These are phyloP conservation scores for Neurospora discreta DNA, from an alignment of 495 filamentous ascomycete species.

Conservation along the genomic window DNA sequence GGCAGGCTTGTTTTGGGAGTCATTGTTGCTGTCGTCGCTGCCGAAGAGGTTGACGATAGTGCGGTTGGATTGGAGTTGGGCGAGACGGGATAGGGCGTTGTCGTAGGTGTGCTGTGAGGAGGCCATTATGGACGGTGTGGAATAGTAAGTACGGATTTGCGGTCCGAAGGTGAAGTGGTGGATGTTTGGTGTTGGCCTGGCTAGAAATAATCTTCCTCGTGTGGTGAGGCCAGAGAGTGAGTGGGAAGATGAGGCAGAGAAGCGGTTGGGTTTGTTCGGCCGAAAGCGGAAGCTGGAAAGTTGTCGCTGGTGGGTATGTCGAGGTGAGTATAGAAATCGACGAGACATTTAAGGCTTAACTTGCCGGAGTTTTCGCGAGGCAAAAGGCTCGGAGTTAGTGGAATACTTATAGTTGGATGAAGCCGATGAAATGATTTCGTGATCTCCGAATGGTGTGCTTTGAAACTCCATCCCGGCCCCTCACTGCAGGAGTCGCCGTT, in stretches of 20 bases:
- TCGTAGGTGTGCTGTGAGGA: conserved; percentile 17
- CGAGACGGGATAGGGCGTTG: conserved; percentile 40
- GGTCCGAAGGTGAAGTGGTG: neutral
- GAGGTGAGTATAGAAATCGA: neutral
- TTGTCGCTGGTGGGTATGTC: neutral
- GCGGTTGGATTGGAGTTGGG: conserved; percentile 67
- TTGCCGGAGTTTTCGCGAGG: neutral
- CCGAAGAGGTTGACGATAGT: conserved; percentile 36
- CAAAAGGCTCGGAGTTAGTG: neutral
- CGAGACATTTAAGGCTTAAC: neutral
- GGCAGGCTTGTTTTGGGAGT: neutral
- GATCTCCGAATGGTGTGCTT: neutral
- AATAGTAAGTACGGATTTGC: neutral
- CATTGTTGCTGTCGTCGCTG: neutral
- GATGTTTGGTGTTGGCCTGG: neutral
- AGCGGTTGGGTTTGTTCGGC: neutral
- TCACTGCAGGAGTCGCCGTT: neutral
- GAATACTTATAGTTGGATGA: neutral
- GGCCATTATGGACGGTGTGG: conserved; percentile 4
- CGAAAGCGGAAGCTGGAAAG: neutral
- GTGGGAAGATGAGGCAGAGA: neutral
- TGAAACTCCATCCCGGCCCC: neutral
- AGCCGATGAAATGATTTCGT: neutral
- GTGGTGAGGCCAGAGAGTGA: neutral
- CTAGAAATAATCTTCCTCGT: neutral